A percentile compares a stretch with the other conserved stretches of the same genome.
phyloP scores from a whole-genome alignment of 331 rosid genomes.

The Arachis monticola region DNA sequence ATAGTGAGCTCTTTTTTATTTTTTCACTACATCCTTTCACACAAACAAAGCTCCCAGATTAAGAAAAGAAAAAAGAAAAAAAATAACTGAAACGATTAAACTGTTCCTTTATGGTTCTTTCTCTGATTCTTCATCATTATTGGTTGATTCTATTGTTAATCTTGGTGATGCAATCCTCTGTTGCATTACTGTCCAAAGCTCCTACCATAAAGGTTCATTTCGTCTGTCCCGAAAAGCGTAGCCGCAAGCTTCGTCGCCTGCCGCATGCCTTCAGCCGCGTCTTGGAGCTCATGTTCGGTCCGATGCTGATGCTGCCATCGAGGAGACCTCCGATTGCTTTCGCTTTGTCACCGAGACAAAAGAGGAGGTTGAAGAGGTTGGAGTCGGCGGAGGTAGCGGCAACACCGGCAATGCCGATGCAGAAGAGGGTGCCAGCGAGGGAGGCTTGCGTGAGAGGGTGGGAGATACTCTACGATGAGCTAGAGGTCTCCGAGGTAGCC shows the following conservation, averaged over 20 bases:
- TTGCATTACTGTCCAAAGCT: slow-evolving; percentile 4
- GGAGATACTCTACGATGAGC: no score
- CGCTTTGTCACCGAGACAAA: slow-evolving; percentile 82
- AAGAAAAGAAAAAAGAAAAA: background rate
- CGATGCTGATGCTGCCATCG: slow-evolving; percentile 81
- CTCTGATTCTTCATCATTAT: slow-evolving; percentile 48
- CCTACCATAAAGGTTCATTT: slow-evolving; percentile 90
- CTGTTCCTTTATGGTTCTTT: slow-evolving; percentile 57
- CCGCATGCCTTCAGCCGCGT: slow-evolving; percentile 94
- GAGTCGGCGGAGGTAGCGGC: slow-evolving; percentile 30
- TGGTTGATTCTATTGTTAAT: slow-evolving; percentile 34
- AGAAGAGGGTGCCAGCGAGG: no score
- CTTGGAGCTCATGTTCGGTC: slow-evolving; percentile 93
- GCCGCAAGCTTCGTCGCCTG: slow-evolving; percentile 73
- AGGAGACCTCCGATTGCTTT: slow-evolving; percentile 78
- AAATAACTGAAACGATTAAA: background rate
- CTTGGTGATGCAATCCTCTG: slow-evolving; percentile 32
- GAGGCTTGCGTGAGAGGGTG: no score
- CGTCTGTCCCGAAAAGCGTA: slow-evolving; percentile 76
- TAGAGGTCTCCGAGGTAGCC: no score
- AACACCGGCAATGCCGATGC: no score
- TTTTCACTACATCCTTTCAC: slow-evolving; percentile 32
- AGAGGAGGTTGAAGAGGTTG: background rate
- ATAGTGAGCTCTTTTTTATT: background rate
- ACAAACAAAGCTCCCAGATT: background rate